A percentile compares a stretch with the other conserved stretches of the same genome.
These are phyloP conservation scores for Hypsizygus ulmarius DNA, from an alignment of 1,284 basidiomycete genomes.

Conservation along the genomic window DNA sequence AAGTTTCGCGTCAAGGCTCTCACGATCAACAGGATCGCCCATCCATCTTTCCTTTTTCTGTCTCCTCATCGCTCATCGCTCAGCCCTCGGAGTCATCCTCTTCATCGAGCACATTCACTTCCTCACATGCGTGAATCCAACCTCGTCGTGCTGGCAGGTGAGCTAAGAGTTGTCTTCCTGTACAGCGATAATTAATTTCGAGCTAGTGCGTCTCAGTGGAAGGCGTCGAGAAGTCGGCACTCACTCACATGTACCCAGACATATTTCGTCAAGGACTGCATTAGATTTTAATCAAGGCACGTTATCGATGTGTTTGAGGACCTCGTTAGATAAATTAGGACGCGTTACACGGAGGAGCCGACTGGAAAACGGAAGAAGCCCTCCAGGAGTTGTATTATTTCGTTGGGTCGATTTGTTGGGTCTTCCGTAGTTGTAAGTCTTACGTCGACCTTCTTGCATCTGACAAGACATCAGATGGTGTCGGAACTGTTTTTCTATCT, in stretches of 20 bases:
- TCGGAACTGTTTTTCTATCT: not conserved
- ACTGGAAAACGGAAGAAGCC: slow-evolving; percentile 39
- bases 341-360: slow-evolving; percentile 52
- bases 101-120: not conserved
- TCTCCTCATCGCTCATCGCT: no score
- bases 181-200: not conserved
- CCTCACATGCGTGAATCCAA: slow-evolving; percentile 61
- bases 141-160: slow-evolving; percentile 77
- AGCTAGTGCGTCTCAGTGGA: slow-evolving; percentile 47
- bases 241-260: slow-evolving; percentile 49
- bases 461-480: no score
- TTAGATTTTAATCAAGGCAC: slow-evolving; percentile 51
- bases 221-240: slow-evolving; percentile 82
- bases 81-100: not conserved
- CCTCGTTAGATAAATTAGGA: slow-evolving; percentile 72
- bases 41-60: slow-evolving; percentile 6
- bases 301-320: slow-evolving; percentile 78
- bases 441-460: slow-evolving; percentile 3
- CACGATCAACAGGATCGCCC: slow-evolving; percentile 15
- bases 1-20: slow-evolving; percentile 16
- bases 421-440: slow-evolving; percentile 43
- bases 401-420: no score
- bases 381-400: slow-evolving; percentile 47
- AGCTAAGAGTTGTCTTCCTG: slow-evolving; percentile 19
- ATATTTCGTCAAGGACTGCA: slow-evolving; percentile 5